Evolutionary conservation across 192 early-diverging fungal species (phyloP).

Genomic region (Diversispora eburnea): DNA sequence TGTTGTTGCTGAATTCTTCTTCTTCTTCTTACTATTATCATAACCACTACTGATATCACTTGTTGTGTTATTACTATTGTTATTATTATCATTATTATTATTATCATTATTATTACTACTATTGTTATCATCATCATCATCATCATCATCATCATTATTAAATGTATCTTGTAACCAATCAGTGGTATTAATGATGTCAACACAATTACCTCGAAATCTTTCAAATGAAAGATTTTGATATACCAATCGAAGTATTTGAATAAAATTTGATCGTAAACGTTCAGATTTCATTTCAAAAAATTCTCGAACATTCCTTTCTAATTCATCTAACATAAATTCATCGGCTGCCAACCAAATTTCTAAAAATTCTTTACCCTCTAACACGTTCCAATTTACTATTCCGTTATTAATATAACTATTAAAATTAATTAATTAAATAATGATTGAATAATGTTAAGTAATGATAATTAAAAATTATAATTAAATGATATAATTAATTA

Average conservation of each 20-base stretch:
- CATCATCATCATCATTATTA: no score
- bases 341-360: constrained; percentile 5
- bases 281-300: constrained; percentile 18
- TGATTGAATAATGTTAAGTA: neutral
- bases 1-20: neutral
- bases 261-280: neutral
- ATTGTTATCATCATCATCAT: no score
- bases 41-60: no score
- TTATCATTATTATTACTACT: no score
- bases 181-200: constrained; percentile 15
- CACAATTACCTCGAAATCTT: constrained; percentile 10
- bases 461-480: neutral
- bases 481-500: no score
- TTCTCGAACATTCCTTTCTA: constrained; percentile 5
- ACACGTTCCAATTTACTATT: neutral
- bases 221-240: constrained; percentile 9
- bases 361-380: constrained; percentile 4
- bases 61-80: no score
- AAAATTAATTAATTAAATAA: neutral
- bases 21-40: no score
- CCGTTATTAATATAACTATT: constrained; percentile 9
- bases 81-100: no score
- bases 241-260: constrained; percentile 5
- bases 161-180: neutral
- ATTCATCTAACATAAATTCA: constrained; percentile 24